Base-by-base conservation (phyloP, 1,284 basidiomycete genomes). In the Grifola frondosa region DNA sequence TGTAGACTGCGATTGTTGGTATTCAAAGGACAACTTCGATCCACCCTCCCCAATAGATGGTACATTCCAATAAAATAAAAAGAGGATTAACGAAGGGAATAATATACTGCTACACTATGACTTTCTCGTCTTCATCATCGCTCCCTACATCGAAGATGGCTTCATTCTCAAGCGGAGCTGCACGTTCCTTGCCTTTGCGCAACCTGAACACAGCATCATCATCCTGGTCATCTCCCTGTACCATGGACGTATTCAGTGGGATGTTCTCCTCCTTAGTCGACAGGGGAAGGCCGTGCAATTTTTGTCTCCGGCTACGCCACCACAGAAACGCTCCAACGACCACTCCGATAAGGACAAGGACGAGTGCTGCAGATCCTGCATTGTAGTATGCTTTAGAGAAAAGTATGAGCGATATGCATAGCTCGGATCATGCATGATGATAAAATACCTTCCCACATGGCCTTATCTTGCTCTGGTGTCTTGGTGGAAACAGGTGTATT, bases 291-390 rank as follows among this genome's bases (percentile, higher is more conserved):
- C 61, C 57, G 32, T 47, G 54, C 19, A 54, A 44, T 8, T 73
- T 65, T 48, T 68, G 70, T 36, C 79, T 70, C 9, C 87, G 75
- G 16, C 75, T 64, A 28, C 88, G 78, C 65, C 80, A 85, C 76
- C 86, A 88, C 42, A 92, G 65, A 64, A 86, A 90, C 13, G 74
- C 65, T 0, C 81, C 91, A 30, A 94, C 75, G n/a, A 73, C 75
- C 9, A 84, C 61, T 19, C 78, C 74, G 47, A 97, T 77, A 33
- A 97, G 66, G 4, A 91, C 60, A 28, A 97, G 74, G 23, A 97
- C 81, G 19, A 96, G 70, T 2, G 89, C 84, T 1, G 88, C 88
- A 0, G 91, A 93, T 9, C 91, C 90, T 16, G 91, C 88, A 53
- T 97, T 96, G 65, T 95, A 97, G 64, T 93, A 93, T 13, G 88